A percentile compares a stretch with the other conserved stretches of the same genome.
These are phyloP conservation scores for Goffeauzyma gilvescens DNA, from an alignment of 768 basidiomycete genomes.

Conservation along the genomic window DNA sequence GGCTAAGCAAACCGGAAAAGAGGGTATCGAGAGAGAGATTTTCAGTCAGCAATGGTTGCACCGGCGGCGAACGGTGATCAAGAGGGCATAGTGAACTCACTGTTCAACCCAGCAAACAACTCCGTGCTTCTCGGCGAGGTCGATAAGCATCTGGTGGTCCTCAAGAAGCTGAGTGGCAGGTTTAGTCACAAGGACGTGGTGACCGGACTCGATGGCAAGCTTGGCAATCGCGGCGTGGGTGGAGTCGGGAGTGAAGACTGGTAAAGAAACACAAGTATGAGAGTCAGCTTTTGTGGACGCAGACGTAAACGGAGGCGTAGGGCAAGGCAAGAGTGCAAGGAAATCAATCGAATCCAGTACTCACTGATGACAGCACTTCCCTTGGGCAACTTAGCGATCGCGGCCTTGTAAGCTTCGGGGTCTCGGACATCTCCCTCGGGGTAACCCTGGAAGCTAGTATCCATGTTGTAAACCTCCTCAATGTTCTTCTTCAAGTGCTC, in stretches of 20 bases:
- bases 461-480: slow-evolving; percentile 65
- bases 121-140: slow-evolving; percentile 55
- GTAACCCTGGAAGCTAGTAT: slow-evolving; percentile 63
- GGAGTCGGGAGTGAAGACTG: slow-evolving; percentile 73
- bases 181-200: slow-evolving; percentile 84
- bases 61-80: too few relatives aligned
- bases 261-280: not conserved
- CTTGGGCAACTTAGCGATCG: slow-evolving; percentile 55
- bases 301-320: not conserved
- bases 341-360: not conserved
- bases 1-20: slow-evolving; percentile 11
- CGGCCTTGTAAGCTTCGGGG: slow-evolving; percentile 57
- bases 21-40: not conserved
- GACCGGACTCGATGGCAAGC: slow-evolving; percentile 63
- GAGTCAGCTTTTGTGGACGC: not conserved
- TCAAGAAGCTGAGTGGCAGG: slow-evolving; percentile 71
- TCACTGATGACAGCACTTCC: slow-evolving; percentile 64
- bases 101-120: slow-evolving; percentile 88
- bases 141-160: slow-evolving; percentile 61
- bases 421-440: slow-evolving; percentile 52
- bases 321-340: not conserved
- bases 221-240: slow-evolving; percentile 72
- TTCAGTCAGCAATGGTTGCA: too few relatives aligned
- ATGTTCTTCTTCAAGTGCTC: slow-evolving; percentile 67
- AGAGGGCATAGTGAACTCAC: slow-evolving; percentile 29